phyloP scores from a whole-genome alignment of 2,329 filamentous ascomycete species.

The Cordyceps militaris region DNA sequence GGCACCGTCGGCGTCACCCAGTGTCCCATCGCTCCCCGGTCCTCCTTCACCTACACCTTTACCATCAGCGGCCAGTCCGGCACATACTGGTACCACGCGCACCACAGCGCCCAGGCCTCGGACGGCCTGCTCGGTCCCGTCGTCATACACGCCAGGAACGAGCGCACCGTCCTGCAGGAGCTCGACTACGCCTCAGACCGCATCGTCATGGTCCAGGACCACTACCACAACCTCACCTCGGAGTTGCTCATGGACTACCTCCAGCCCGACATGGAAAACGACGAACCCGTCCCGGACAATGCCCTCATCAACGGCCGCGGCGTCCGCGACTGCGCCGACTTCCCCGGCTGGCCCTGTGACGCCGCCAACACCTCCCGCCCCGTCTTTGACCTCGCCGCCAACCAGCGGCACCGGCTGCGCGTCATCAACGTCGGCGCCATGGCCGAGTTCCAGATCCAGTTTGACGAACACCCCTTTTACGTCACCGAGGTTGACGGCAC shows the following conservation, averaged over 20 bases:
- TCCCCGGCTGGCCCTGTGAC: constrained; percentile 37
- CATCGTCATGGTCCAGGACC: constrained; percentile 63
- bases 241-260: constrained; percentile 49
- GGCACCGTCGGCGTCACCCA: constrained; percentile 62
- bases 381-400: constrained; percentile 40
- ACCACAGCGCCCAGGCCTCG: constrained; percentile 56
- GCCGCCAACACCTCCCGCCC: constrained; percentile 28
- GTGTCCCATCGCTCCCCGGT: constrained; percentile 57
- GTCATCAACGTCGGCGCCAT: constrained; percentile 66
- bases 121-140: constrained; percentile 64
- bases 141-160: constrained; percentile 53
- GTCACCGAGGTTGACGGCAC: constrained; percentile 67
- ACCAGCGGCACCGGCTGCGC: constrained; percentile 56
- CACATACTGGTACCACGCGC: constrained; percentile 57
- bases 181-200: constrained; percentile 40
- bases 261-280: constrained; percentile 44
- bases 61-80: constrained; percentile 46
- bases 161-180: constrained; percentile 21
- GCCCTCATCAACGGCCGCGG: constrained; percentile 54
- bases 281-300: constrained; percentile 60
- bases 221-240: constrained; percentile 56
- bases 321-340: constrained; percentile 28
- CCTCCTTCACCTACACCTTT: constrained; percentile 61
- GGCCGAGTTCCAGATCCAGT: constrained; percentile 63
- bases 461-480: constrained; percentile 58